Percentiles rank a stretch among this genome's conserved stretches.
Conservation (phyloP, 441 rosid species). For the Flueggea neowawraea region DNA sequence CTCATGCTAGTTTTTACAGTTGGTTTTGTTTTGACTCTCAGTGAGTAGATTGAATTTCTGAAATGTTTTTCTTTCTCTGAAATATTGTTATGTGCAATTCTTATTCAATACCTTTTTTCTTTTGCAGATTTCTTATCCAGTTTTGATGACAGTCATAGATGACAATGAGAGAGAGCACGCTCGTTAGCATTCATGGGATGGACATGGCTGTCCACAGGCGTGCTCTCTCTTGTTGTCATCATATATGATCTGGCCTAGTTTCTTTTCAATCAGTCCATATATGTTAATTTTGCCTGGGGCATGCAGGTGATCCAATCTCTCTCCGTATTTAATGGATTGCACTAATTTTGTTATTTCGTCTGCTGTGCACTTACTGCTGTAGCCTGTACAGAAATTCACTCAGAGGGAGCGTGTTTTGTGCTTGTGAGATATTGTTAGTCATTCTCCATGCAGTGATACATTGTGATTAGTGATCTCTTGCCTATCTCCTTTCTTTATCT, state of each 20-base stretch:
- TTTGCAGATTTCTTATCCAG: conserved; percentile 6
- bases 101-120: background rate
- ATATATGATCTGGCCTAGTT: conserved; percentile 10
- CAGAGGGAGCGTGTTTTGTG: too few species aligned
- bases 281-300: background rate
- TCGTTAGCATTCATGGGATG: conserved; percentile 22
- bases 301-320: background rate
- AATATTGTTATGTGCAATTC: too few species aligned
- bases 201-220: conserved; percentile 40
- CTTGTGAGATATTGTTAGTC: too few species aligned
- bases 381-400: too few species aligned
- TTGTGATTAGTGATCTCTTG: too few species aligned
- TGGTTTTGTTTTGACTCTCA: too few species aligned
- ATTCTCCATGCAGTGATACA: too few species aligned
- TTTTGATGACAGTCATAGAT: conserved; percentile 19
- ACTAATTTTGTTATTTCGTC: background rate
- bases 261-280: conserved; percentile 1
- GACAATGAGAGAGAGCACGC: conserved; percentile 78
- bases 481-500: too few species aligned
- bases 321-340: background rate
- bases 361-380: too few species aligned
- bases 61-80: too few species aligned
- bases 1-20: too few species aligned
- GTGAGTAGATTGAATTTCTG: too few species aligned
- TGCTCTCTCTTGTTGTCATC: conserved; percentile 50